phyloP scores from a whole-genome alignment of 371 early-diverging fungal genomes.

The Entomophthora muscae region DNA sequence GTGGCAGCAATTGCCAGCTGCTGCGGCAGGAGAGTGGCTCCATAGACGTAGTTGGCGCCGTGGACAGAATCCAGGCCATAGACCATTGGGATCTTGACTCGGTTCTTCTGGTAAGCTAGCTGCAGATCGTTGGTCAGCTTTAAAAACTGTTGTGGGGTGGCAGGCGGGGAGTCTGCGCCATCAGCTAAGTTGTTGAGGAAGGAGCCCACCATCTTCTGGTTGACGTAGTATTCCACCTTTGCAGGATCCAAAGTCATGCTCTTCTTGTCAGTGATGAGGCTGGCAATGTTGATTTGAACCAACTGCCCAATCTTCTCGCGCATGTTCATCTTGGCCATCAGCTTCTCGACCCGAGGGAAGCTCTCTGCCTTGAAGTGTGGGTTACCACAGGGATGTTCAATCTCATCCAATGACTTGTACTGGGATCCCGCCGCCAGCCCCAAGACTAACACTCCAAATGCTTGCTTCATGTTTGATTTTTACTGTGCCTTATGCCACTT shows the following conservation, averaged over 20 bases:
- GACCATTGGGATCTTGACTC: no score
- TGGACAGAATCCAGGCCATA: no score
- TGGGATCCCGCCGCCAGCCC: no score
- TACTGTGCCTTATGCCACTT: no score
- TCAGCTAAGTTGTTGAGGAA: background rate
- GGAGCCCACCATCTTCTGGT: no score
- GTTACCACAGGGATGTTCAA: no score
- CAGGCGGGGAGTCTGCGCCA: background rate
- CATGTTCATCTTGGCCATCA: constrained; percentile 27
- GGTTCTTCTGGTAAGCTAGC: background rate
- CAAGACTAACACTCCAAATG: no score
- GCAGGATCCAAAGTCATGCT: constrained; percentile 17
- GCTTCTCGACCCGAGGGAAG: background rate
- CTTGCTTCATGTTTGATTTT: no score
- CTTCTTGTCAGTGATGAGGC: constrained; percentile 14
- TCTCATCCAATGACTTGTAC: no score
- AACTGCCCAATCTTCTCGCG: constrained; percentile 46
- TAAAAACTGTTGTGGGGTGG: background rate
- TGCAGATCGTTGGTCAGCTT: background rate
- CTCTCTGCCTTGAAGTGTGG: background rate
- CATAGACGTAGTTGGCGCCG: no score
- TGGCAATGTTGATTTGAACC: constrained; percentile 33
- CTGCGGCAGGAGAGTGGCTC: no score
- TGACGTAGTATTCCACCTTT: constrained; percentile 19
- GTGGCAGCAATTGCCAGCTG: no score